phyloP scores from a whole-genome alignment of 345 rosid genomes.

The Geranium brycei region DNA sequence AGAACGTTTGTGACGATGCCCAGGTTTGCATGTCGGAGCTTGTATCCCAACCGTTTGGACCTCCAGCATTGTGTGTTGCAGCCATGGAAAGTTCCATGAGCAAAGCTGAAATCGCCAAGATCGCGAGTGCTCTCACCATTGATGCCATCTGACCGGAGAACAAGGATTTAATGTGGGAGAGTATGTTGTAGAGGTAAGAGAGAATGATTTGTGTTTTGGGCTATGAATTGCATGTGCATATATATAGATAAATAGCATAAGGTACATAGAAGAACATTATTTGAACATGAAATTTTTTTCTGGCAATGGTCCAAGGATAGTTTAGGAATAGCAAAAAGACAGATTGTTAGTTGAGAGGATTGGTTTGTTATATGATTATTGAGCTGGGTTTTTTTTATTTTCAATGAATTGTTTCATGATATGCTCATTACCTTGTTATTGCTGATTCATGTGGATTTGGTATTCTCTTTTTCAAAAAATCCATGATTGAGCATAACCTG shows the following conservation, averaged over 20 bases:
- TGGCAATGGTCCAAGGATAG: not conserved
- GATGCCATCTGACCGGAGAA: not conserved
- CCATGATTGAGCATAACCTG: no score
- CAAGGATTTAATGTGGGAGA: not conserved
- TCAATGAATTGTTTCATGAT: no score
- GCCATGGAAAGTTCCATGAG: conserved; percentile 5
- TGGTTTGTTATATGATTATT: not conserved
- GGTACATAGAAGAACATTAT: no score
- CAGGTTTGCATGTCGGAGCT: conserved; percentile 11
- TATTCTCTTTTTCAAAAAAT: no score
- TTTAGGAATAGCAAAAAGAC: not conserved
- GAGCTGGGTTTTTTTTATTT: no score
- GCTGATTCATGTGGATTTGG: no score
- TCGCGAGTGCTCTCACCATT: not conserved
- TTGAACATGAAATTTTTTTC: no score
- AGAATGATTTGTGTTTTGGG: not conserved
- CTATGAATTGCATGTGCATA: no score
- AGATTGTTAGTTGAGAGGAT: not conserved
- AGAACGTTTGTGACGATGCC: conserved; percentile 10
- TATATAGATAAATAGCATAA: no score
- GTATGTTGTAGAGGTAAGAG: no score
- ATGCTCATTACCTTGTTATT: no score
- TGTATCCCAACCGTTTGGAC: conserved; percentile 13
- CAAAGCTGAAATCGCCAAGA: conserved; percentile 1
- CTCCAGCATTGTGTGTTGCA: conserved; percentile 11